Evolutionary conservation across 139 green algal genomes (phyloP), one percentile per base, ranked within the genome.

Genomic region (Mychonastes homosphaera): DNA sequence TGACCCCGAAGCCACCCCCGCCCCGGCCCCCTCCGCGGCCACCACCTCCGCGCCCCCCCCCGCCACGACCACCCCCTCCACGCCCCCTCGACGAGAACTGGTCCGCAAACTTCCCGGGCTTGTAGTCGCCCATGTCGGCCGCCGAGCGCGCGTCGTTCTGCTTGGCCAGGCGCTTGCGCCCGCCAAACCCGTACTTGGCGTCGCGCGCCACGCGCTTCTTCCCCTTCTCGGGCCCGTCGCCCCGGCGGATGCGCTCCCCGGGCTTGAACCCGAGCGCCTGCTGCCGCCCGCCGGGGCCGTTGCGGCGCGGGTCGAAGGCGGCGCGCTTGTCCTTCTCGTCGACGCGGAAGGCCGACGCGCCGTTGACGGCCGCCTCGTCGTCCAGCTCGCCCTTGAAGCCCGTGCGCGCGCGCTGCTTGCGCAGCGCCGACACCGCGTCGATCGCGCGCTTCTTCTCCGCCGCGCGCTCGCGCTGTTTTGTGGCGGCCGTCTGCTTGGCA

Each of bases 111-210:
- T 52, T 46, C 9, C 61, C 50, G 1, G 67, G 66, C 30, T 66
- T 68, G 74, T 79, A 90, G n/a, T 59, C 54, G 35, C 75, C 64
- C 84, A 94, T 89, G 67, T 90, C 74, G 9, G 79, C 83, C 4
- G 84, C 70, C 2, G 74, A 87, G 29, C 62, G 67, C 0, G 85
- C 82, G 54, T 95, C 86, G 70, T 97, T 97, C 77, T 93, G 87
- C 76, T 96, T 96, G 26, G 60, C 56, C 48, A 82, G 34, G 8
- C 74, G 56, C 71, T 96, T 96, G 46, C 61, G 73, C 2, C 90
- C 90, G 18, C 90, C 88, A 76, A 94, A 95, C 13, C 87, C 84
- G 64, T 77, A 94, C 58, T 91, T 90, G 23, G 62, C 30, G 53
- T 92, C 65, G 12, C 69, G 62, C 27, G 55, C 39, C 40, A 65